phyloP scores from a whole-genome alignment of 129 eudicot species.

The Logfia minima region DNA sequence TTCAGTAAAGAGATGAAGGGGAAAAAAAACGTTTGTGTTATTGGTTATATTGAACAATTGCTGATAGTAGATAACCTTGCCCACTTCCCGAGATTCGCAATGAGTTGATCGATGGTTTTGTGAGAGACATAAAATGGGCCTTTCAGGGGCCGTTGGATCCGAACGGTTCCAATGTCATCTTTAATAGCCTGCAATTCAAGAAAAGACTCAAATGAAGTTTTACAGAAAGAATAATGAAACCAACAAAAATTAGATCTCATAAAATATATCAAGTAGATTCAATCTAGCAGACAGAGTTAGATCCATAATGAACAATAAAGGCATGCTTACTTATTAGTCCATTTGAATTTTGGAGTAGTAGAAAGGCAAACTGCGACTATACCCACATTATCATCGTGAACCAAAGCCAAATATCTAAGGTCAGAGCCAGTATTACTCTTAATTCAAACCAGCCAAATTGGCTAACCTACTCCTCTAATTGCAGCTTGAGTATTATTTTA shows the following conservation, averaged over 20 bases:
- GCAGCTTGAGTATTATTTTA: neutral
- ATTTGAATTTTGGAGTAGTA: neutral
- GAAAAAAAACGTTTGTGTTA: neutral
- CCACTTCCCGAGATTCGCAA: conserved; percentile 94
- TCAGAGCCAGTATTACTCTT: neutral
- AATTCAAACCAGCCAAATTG: neutral
- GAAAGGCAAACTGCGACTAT: neutral
- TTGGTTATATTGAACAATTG: conserved; percentile 3
- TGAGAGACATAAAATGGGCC: conserved; percentile 97
- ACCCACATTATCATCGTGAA: neutral
- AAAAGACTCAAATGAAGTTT: conserved; percentile 1
- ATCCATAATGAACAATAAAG: conserved; percentile 3
- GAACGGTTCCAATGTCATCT: conserved; percentile 90
- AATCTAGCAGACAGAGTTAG: neutral
- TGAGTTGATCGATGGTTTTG: conserved; percentile 85
- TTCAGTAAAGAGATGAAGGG: conserved; percentile 1
- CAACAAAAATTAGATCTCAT: neutral
- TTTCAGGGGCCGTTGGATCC: conserved; percentile 86
- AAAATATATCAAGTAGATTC: conserved; percentile 7
- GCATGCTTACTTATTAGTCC: neutral
- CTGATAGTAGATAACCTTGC: conserved; percentile 59
- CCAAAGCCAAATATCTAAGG: neutral
- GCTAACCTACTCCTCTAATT: neutral
- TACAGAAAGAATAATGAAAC: conserved; percentile 5
- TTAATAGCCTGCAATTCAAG: conserved; percentile 69